Evolutionary conservation across 106 monocot species (phyloP), one percentile per base, ranked within the genome.

Genomic region (Xerophyta viscosa): DNA sequence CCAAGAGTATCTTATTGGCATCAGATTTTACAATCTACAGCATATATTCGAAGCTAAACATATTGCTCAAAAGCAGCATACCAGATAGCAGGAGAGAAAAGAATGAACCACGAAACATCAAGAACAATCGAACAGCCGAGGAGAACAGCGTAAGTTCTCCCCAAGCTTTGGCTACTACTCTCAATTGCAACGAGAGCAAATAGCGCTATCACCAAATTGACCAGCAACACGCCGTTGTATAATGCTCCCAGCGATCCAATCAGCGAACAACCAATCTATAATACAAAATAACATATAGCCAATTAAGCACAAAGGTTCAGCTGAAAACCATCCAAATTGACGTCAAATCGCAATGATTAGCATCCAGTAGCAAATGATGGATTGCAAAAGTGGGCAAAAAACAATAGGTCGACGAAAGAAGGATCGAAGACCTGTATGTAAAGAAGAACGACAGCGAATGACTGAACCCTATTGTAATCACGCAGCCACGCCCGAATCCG

Each of bases 101-200:
- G 72, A 25, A 83, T 74, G 54, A 93, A 72, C 93, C 93, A 93
- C 25, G 63, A 48, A 15, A 81, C 41, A 64, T 93, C 93, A n/a
- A 93, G 77, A 20, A 93, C 41, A 58, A 94, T 75, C 15, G 63
- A 64, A 39, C 71, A 83, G 27, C 52, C 52, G 51, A 94, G 84
- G 41, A 94, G 87, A 36, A 75, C 71, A 8, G 72, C 93, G 46
- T 94, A 94, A n/a, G 92, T 77, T 56, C 87, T 33, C 11, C 83
- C 83, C 20, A 93, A 71, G 43, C 62, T 81, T 61, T 94, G 93
- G 62, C 87, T 94, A 13, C 80, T 75, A 45, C 84, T 78, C 72
- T 88, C 88, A 19, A 94, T 88, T 15, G 93, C 93, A 0, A 94
- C 80, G 2, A 94, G 54, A 0, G 88, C 87, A 62, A 88, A 94